A percentile compares a stretch with the other conserved stretches of the same genome.
Evolutionary conservation across 768 basidiomycete species (phyloP).

Genomic region (Mycena amicta): DNA sequence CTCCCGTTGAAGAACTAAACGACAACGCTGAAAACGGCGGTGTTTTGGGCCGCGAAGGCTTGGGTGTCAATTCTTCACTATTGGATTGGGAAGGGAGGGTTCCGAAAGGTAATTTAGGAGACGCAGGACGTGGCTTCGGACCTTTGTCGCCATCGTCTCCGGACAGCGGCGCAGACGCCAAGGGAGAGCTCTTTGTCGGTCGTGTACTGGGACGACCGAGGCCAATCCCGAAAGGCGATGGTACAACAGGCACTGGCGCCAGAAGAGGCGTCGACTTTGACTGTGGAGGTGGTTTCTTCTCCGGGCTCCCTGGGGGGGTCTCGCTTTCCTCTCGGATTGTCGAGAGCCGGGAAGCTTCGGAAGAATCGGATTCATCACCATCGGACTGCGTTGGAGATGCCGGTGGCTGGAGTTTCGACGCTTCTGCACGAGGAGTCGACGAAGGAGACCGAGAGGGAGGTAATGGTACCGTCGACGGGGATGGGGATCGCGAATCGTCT

Average conservation of each 20-base stretch:
- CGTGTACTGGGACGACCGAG: constrained; percentile 63
- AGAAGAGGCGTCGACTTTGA: constrained; percentile 31
- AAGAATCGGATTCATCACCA: constrained; percentile 22
- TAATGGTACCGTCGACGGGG: constrained; percentile 37
- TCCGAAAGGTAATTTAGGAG: constrained; percentile 43
- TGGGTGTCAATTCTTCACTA: constrained; percentile 25
- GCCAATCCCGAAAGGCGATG: constrained; percentile 48
- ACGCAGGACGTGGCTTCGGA: constrained; percentile 38
- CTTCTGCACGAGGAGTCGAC: constrained; percentile 59
- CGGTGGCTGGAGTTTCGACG: constrained; percentile 43
- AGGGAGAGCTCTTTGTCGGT: constrained; percentile 75
- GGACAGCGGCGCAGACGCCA: constrained; percentile 58
- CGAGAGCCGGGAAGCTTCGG: constrained; percentile 29
- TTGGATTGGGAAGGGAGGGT: constrained; percentile 31
- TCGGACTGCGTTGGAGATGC: constrained; percentile 36
- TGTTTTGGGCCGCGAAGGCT: constrained; percentile 46
- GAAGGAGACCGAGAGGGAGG: constrained; percentile 56
- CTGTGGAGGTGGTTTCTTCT: constrained; percentile 44
- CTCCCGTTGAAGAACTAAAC: constrained; percentile 24
- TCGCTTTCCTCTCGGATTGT: constrained; percentile 48
- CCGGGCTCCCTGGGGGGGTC: constrained; percentile 69
- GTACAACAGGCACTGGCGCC: constrained; percentile 33
- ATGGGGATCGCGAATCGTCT: constrained; percentile 30
- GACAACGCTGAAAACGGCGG: constrained; percentile 46
- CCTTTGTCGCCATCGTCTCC: constrained; percentile 46